Conservation (phyloP, 1,284 basidiomycete genomes). For the Apiotrichum laibachii region DNA sequence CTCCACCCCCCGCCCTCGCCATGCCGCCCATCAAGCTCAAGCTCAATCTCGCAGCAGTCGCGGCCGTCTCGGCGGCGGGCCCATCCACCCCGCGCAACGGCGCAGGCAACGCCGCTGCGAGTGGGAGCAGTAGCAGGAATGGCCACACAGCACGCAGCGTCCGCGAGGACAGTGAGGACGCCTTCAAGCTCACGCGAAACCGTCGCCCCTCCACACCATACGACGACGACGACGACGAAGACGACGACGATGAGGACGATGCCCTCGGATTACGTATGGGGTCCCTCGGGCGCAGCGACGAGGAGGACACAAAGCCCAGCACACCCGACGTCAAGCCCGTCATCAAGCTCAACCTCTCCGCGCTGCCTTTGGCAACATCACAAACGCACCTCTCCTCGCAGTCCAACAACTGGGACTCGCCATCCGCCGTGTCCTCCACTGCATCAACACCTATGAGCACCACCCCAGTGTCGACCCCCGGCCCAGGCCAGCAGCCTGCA, state of each 20-base stretch:
- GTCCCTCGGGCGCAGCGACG: neutral
- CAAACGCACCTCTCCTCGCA: neutral
- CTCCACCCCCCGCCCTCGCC: neutral
- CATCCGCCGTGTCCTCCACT: constrained; percentile 14
- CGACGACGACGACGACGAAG: too few species aligned
- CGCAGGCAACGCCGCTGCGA: constrained; percentile 9
- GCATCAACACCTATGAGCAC: constrained; percentile 12
- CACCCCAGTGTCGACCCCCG: constrained; percentile 19
- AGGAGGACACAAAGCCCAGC: neutral
- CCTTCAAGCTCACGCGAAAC: too few species aligned
- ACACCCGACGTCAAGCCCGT: neutral
- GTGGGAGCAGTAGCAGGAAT: neutral
- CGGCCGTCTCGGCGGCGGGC: constrained; percentile 8
- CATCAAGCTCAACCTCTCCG: constrained; percentile 5
- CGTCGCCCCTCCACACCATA: neutral
- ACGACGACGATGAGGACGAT: neutral
- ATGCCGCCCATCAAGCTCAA: constrained; percentile 43
- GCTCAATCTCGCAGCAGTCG: constrained; percentile 28
- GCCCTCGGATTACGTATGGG: neutral
- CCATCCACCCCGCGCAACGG: neutral
- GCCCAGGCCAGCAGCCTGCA: neutral
- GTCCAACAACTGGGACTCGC: neutral
- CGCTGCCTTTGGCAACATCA: too few species aligned
- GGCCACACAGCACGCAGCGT: neutral
- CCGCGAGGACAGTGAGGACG: neutral